Percentiles rank a stretch among this genome's conserved stretches.
Evolutionary conservation across 306 rosid genomes (phyloP).

Genomic region (Datisca glomerata): DNA sequence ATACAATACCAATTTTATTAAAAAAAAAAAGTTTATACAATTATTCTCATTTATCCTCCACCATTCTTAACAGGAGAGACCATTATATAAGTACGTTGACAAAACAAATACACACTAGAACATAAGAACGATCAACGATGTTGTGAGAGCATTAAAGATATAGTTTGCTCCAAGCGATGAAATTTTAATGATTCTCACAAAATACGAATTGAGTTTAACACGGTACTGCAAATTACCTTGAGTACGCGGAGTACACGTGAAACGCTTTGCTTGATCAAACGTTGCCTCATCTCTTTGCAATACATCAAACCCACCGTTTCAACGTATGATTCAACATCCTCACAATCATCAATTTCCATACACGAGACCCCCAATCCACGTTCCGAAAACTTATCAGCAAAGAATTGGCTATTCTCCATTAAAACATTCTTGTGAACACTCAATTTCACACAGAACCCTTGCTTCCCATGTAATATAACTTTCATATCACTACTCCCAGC

Average conservation of each 20-base stretch:
- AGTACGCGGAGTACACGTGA: constrained; percentile 67
- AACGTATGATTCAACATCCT: constrained; percentile 83
- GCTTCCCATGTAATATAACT: constrained; percentile 68
- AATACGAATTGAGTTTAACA: no score
- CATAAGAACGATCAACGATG: no score
- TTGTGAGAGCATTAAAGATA: no score
- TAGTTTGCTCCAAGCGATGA: no score
- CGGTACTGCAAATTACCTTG: constrained; percentile 68
- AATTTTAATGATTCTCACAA: no score
- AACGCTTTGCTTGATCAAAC: constrained; percentile 84
- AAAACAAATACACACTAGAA: no score
- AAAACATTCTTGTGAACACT: constrained; percentile 72
- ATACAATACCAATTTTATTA: no score
- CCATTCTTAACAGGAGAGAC: no score
- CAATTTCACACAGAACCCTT: constrained; percentile 82
- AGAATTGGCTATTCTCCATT: constrained; percentile 44
- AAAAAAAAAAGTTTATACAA: no score
- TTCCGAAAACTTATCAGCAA: constrained; percentile 50
- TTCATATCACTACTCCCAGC: constrained; percentile 72
- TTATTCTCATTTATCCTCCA: no score
- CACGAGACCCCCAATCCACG: constrained; percentile 31
- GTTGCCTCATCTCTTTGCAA: constrained; percentile 74
- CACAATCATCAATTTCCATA: constrained; percentile 68
- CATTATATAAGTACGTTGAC: no score
- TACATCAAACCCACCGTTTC: constrained; percentile 92